Percentiles rank a stretch among this genome's conserved stretches.
These are phyloP conservation scores for Yamadazyma insecticola DNA, from an alignment of 805 yeast genomes.

Conservation along the genomic window DNA sequence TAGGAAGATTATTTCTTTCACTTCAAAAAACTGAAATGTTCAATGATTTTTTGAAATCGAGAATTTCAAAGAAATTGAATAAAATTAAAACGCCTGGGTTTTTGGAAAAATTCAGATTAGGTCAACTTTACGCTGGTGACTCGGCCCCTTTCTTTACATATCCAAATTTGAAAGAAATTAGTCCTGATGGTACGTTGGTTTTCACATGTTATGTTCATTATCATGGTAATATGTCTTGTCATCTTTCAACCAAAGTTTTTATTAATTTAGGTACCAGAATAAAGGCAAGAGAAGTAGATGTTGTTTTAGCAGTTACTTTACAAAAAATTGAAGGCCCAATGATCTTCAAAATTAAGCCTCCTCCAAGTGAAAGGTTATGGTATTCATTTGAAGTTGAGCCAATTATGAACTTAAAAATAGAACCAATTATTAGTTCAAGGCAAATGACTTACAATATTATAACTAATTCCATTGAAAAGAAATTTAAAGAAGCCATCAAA, in stretches of 20 bases:
- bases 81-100: conserved; percentile 86
- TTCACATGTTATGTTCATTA: conserved; percentile 62
- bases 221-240: conserved; percentile 70
- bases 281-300: conserved; percentile 68
- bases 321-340: conserved; percentile 71
- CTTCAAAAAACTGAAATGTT: conserved; percentile 68
- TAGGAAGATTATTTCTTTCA: conserved; percentile 79
- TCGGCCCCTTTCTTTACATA: conserved; percentile 76
- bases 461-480: conserved; percentile 73
- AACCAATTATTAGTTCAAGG: conserved; percentile 87
- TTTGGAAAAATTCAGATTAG: conserved; percentile 75
- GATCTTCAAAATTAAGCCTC: conserved; percentile 69
- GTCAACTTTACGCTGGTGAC: conserved; percentile 67
- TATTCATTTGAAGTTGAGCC: conserved; percentile 83
- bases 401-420: conserved; percentile 64
- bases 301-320: conserved; percentile 66
- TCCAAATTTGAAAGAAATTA: conserved; percentile 62
- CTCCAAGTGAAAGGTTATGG: conserved; percentile 91
- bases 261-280: conserved; percentile 68
- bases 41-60: conserved; percentile 51
- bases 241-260: conserved; percentile 75
- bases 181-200: conserved; percentile 75
- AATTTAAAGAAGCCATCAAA: conserved; percentile 71
- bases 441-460: conserved; percentile 74
- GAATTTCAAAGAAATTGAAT: conserved; percentile 65